phyloP scores from a whole-genome alignment of 2,329 filamentous ascomycete genomes.

The Aspergillus awamori region DNA sequence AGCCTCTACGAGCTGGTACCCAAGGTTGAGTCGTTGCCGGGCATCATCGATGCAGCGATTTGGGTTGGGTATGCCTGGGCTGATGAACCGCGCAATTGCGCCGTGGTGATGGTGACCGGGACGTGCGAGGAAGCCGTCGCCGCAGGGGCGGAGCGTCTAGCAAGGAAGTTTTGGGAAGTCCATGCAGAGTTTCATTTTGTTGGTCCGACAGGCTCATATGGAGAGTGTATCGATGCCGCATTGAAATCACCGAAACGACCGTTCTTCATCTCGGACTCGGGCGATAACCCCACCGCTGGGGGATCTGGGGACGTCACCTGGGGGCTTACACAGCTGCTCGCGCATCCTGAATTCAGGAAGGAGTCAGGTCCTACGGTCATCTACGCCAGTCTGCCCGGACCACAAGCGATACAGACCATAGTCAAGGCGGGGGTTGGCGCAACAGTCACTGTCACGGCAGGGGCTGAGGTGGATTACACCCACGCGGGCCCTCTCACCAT shows the following conservation, averaged over 20 bases:
- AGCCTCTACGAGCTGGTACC: slow-evolving; percentile 55
- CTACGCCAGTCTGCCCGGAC: slow-evolving; percentile 57
- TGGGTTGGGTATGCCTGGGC: slow-evolving; percentile 63
- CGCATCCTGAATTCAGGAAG: slow-evolving; percentile 49
- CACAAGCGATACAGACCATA: slow-evolving; percentile 47
- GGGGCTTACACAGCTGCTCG: slow-evolving; percentile 52
- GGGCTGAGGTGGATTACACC: slow-evolving; percentile 53
- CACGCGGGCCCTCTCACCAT: slow-evolving; percentile 55
- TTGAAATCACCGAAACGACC: slow-evolving; percentile 46
- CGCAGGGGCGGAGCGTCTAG: slow-evolving; percentile 49
- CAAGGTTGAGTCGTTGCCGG: slow-evolving; percentile 44
- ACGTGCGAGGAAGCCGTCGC: slow-evolving; percentile 49
- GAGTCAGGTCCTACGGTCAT: slow-evolving; percentile 49
- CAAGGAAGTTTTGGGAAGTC: slow-evolving; percentile 52
- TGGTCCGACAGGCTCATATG: slow-evolving; percentile 53
- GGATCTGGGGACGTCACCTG: slow-evolving; percentile 59
- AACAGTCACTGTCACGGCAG: slow-evolving; percentile 55
- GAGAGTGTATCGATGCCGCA: slow-evolving; percentile 52
- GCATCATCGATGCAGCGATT: slow-evolving; percentile 55
- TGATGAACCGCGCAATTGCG: slow-evolving; percentile 57
- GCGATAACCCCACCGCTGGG: slow-evolving; percentile 59
- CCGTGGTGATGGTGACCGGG: slow-evolving; percentile 55
- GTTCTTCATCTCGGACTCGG: slow-evolving; percentile 60
- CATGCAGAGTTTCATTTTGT: slow-evolving; percentile 56
- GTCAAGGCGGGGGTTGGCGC: slow-evolving; percentile 52